Base-by-base conservation (phyloP, 179 eudicot species). In the Beta lomatogona region DNA sequence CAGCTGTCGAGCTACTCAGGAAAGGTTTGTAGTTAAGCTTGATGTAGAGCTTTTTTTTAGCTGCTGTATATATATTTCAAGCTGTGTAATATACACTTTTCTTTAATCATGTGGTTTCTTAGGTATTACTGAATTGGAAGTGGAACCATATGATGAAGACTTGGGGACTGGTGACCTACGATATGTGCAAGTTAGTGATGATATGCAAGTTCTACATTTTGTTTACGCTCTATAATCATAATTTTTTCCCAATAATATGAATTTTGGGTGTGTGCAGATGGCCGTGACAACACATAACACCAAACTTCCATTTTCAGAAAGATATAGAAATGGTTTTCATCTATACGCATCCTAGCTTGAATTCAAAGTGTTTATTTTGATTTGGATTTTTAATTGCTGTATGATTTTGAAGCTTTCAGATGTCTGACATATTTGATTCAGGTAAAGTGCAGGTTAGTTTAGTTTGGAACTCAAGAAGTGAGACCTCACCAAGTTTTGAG, bases 381-480 rank as follows among this genome's bases (percentile, higher is more conserved):
- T 3, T 55, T 46, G 52, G 12, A 55, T 55, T 73, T 57, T 19
- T 63, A 14, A 48, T 46, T 82, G 9, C 12, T 61, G 11, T 61
- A 21, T 21, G 67, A 21, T 14, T 63, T 16, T 75, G 61, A 78
- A 50, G 44, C 69, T 78, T 67, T 12, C 45, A 22, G n/a, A 21
- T 54, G 53, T 64, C 46, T 53, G 31, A 63, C 36, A 64, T 66
- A 55, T 79, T 36, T 64, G 52, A 9, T 73, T 6, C 82, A 96
- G 99, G 99, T 82, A 91, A 88, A 87, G 99, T 96, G 69, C 99
- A 96, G 87, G 89, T 93, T 83, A 72, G 97, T 73, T 86, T 96
- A 86, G 98, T 96, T 74, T 96, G 99, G 99, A 96, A 96, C 82
- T 88, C 97, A n/a, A 91, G 96, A 86, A 91, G 85, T 82, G 98